These are phyloP conservation scores for Cyclaneusma minus DNA, from an alignment of 2,329 filamentous ascomycete genomes.

Conservation along the genomic window DNA sequence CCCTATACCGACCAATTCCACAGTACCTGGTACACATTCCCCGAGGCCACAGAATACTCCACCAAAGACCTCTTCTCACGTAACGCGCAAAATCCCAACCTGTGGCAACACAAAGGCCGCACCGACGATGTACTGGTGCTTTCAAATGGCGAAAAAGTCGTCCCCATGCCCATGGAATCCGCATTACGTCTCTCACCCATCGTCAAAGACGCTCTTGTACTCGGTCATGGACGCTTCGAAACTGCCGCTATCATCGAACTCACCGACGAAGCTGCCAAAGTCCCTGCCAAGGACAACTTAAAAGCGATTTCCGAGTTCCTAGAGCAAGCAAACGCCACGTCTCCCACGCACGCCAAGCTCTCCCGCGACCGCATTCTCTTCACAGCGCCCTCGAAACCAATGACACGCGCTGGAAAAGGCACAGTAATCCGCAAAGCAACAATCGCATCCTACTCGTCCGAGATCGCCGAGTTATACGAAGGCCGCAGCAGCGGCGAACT, in stretches of 20 bases:
- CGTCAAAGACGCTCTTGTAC: constrained; percentile 19
- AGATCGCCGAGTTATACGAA: constrained; percentile 5
- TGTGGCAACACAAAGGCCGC: constrained; percentile 7
- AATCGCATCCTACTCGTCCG: constrained; percentile 4
- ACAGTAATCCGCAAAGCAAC: constrained; percentile 2
- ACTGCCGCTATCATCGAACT: constrained; percentile 7
- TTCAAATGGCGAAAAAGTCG: constrained; percentile 5
- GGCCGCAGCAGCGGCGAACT: not conserved
- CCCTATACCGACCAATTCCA: constrained; percentile 6
- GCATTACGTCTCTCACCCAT: constrained; percentile 19
- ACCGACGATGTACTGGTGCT: constrained; percentile 9
- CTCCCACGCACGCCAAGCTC: not conserved
- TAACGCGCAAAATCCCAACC: constrained; percentile 5
- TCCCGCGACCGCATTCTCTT: constrained; percentile 4
- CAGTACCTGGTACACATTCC: constrained; percentile 7
- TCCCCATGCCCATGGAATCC: constrained; percentile 23
- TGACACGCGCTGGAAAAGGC: constrained; percentile 4
- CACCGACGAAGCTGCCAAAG: no score
- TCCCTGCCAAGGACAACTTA: no score
- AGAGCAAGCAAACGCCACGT: not conserved
- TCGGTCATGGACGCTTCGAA: constrained; percentile 15
- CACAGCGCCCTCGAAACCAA: constrained; percentile 1
- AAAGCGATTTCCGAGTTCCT: no score
- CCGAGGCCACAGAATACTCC: constrained; percentile 7
- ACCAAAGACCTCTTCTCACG: constrained; percentile 7